Conservation (phyloP, 352 stramenopile species). For the Stephanocyclus meneghinianus region DNA sequence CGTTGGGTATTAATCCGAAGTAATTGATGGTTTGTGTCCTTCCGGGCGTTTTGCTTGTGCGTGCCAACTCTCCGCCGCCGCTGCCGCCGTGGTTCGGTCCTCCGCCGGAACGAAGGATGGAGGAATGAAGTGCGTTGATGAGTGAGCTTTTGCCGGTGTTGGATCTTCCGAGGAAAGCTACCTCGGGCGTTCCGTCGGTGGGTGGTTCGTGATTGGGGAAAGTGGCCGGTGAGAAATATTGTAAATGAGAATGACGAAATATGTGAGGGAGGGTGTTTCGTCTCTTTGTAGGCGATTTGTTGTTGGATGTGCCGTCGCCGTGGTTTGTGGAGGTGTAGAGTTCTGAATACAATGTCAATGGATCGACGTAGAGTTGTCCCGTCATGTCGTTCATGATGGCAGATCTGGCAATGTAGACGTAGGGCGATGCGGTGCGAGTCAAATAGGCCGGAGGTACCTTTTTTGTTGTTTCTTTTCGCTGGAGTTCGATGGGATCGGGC, state of each 20-base stretch:
- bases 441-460: slow-evolving; percentile 52
- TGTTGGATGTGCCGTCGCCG: neutral
- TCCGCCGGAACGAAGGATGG: slow-evolving; percentile 10
- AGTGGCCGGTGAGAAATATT: slow-evolving; percentile 62
- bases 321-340: neutral
- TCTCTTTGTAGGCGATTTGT: slow-evolving; percentile 15
- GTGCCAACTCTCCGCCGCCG: slow-evolving; percentile 57
- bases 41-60: slow-evolving; percentile 67
- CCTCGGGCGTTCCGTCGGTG: slow-evolving; percentile 58
- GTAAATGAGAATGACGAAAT: slow-evolving; percentile 52
- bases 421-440: slow-evolving; percentile 54
- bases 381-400: slow-evolving; percentile 46
- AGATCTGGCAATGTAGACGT: slow-evolving; percentile 64
- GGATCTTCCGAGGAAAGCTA: slow-evolving; percentile 77
- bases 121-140: slow-evolving; percentile 23
- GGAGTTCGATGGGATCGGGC: neutral
- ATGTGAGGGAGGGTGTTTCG: slow-evolving; percentile 28
- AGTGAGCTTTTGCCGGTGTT: slow-evolving; percentile 82
- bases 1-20: slow-evolving; percentile 61
- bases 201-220: slow-evolving; percentile 57
- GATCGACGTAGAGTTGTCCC: slow-evolving; percentile 41
- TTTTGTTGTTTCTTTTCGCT: slow-evolving; percentile 29
- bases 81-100: slow-evolving; percentile 9
- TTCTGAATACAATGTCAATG: slow-evolving; percentile 51
- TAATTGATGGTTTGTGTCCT: slow-evolving; percentile 77